These are phyloP conservation scores for Dothistroma septosporum DNA, from an alignment of 2,329 filamentous ascomycete genomes.

Conservation along the genomic window DNA sequence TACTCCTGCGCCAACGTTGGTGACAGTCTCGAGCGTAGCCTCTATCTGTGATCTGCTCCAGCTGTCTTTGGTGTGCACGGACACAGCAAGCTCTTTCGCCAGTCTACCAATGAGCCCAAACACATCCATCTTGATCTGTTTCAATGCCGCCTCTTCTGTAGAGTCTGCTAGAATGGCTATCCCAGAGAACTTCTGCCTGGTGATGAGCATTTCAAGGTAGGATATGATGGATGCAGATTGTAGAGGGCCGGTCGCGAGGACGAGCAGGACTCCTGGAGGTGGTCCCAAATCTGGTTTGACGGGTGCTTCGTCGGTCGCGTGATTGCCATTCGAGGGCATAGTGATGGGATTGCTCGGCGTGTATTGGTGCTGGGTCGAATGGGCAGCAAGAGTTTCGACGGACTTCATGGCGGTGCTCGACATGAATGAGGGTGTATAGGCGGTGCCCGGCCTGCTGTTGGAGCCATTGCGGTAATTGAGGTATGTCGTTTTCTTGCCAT, in stretches of 20 bases:
- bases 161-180: conserved; percentile 15
- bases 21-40: conserved; percentile 13
- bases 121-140: conserved; percentile 25
- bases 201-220: conserved; percentile 22
- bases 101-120: conserved; percentile 23
- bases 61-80: conserved; percentile 16
- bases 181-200: conserved; percentile 16
- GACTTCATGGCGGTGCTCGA: conserved; percentile 7
- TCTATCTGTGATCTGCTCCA: conserved; percentile 22
- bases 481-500: background rate
- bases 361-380: background rate
- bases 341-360: conserved; percentile 1
- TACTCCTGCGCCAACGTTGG: conserved; percentile 14
- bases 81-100: conserved; percentile 25
- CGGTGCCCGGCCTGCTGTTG: conserved; percentile 2
- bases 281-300: background rate
- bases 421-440: conserved; percentile 11
- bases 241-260: conserved; percentile 12
- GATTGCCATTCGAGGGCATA: background rate
- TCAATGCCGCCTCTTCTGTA: conserved; percentile 20
- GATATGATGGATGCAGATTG: conserved; percentile 10
- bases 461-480: conserved; percentile 5
- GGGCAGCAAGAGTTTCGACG: conserved; percentile 3
- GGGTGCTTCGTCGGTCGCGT: background rate
- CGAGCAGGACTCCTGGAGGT: conserved; percentile 16